Evolutionary conservation across 225 moss, liverwort and hornwort species (phyloP), one percentile per base, ranked within the genome.

Genomic region (Antitrichia curtipendula): DNA sequence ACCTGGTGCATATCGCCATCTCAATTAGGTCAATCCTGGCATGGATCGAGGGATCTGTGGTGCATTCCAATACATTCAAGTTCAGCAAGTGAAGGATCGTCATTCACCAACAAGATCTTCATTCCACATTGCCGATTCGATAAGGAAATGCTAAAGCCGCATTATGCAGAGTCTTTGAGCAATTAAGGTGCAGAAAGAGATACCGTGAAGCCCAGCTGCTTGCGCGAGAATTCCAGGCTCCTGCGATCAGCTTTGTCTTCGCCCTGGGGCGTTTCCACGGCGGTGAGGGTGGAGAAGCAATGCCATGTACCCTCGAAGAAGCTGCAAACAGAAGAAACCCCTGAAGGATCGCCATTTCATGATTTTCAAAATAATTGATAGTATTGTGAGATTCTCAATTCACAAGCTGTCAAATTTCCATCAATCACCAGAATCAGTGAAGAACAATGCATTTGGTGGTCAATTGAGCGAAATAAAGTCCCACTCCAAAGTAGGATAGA

Each of bases 291-390:
- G 79, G 98, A 99, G 91, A 89, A 94, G 88, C 98, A 99, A 83
- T 92, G 94, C 98, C 98, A 99, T 66, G 93, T 95, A 76, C 98
- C 98, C 87, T 95, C 89, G 85, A 99, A 99, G 87, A 97, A 97
- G 75, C 98, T 99, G 90, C 70, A 62, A 87, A 84, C 28, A 68
- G 32, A 69, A 61, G 28, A 52, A 54, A 27, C 36, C 31, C 56
- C 40, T 56, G 54, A 69, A 28, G 21, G 21, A 80, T 24, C 16
- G 61, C 20, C 40, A 59, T 61, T 80, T 50, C 87, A 60, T 57
- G 34, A 17, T 16, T 64, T 40, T 17, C 13, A 64, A 78, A 68
- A 10, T 53, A 38, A 41, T 12, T 28, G 15, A 50, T 75, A 40
- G 22, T 1, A 13, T 19, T 49, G n/a, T 32, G 75, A 49, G 28